phyloP scores from a whole-genome alignment of 163 green algal species.

The Scenedesmus sp. region DNA sequence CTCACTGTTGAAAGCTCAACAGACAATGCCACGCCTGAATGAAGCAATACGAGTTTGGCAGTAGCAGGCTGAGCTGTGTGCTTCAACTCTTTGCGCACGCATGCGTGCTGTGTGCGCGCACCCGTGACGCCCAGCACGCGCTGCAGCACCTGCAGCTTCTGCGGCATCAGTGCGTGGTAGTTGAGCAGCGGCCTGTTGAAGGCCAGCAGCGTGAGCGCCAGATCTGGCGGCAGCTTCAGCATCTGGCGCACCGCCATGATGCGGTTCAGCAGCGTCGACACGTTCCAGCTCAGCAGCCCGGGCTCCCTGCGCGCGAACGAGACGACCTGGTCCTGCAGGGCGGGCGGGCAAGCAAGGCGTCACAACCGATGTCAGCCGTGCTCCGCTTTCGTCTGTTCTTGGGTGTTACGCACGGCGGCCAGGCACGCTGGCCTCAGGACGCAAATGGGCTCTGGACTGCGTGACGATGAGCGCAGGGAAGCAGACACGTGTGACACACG shows the following conservation, averaged over 20 bases:
- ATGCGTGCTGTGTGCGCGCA: neutral
- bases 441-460: too few species aligned
- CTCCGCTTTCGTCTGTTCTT: too few species aligned
- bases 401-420: too few species aligned
- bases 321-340: neutral
- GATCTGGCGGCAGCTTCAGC: constrained; percentile 29
- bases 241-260: constrained; percentile 15
- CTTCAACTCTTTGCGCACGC: neutral
- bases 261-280: constrained; percentile 32
- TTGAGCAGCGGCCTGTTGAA: constrained; percentile 36
- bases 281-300: constrained; percentile 34
- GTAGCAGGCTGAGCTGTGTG: too few species aligned
- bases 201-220: constrained; percentile 26
- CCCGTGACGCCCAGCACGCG: constrained; percentile 18
- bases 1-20: too few species aligned
- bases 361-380: too few species aligned
- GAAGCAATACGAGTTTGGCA: too few species aligned
- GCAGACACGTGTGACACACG: too few species aligned
- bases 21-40: too few species aligned
- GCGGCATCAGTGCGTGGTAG: neutral
- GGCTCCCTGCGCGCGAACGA: constrained; percentile 8
- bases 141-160: constrained; percentile 30
- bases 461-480: too few species aligned
- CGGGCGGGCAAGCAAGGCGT: neutral
- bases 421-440: too few species aligned